Percentiles rank a stretch among this genome's conserved stretches.
These are phyloP conservation scores for Hydnomerulius pinastri DNA, from an alignment of 768 basidiomycete genomes.

Conservation along the genomic window DNA sequence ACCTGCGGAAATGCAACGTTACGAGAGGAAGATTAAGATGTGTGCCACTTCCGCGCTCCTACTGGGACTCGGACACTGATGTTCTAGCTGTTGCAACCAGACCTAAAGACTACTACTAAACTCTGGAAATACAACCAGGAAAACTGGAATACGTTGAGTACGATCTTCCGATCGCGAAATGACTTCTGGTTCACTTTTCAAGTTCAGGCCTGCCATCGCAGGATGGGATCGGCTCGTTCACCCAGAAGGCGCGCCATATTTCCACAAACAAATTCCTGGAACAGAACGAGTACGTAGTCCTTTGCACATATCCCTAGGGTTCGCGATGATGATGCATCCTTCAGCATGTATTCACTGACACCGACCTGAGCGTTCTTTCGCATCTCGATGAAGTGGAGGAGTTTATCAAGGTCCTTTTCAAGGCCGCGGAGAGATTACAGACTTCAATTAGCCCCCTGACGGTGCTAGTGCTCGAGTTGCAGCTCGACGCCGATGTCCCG, in stretches of 20 bases:
- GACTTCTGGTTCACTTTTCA: background rate
- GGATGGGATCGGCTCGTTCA: conserved; percentile 48
- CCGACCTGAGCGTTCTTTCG: background rate
- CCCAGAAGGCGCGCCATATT: conserved; percentile 59
- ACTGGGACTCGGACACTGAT: background rate
- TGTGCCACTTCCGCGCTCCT: background rate
- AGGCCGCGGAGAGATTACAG: no score
- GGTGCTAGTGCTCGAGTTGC: background rate
- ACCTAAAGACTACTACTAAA: background rate
- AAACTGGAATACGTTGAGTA: background rate
- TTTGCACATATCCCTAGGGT: background rate
- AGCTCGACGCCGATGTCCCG: background rate
- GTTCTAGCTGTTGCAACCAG: background rate
- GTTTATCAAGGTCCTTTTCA: background rate
- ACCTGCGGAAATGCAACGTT: background rate
- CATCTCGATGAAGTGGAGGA: background rate
- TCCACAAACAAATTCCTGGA: conserved; percentile 32
- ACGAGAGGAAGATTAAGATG: background rate
- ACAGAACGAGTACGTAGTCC: conserved; percentile 36
- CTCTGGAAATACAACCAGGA: background rate
- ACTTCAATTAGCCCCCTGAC: no score
- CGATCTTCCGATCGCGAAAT: background rate
- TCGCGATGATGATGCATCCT: background rate
- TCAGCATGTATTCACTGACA: conserved; percentile 44
- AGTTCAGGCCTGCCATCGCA: conserved; percentile 1